These are phyloP conservation scores for Stephania japonica DNA, from an alignment of 164 flowering plant genomes.

Conservation along the genomic window DNA sequence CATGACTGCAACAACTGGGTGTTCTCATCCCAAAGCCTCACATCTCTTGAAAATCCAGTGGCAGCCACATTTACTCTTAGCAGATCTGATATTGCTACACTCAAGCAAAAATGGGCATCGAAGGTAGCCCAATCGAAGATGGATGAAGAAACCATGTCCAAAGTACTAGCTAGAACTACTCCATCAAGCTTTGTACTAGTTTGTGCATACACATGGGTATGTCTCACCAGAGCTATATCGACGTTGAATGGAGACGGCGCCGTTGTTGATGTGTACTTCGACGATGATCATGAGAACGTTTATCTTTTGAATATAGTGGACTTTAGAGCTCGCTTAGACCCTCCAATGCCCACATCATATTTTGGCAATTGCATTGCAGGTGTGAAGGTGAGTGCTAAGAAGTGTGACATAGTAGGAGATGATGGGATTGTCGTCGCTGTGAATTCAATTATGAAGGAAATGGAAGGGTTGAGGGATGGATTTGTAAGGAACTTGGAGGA, in stretches of 20 bases:
- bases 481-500: not conserved
- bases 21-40: no score
- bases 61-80: no score
- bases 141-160: no score
- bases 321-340: conserved; percentile 20
- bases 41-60: no score
- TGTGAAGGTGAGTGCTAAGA: not conserved
- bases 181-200: conserved; percentile 24
- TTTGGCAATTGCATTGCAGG: not conserved
- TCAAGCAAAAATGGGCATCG: no score
- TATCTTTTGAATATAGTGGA: conserved; percentile 19
- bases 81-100: no score
- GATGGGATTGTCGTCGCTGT: conserved; percentile 4
- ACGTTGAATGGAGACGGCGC: not conserved
- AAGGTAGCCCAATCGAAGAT: no score
- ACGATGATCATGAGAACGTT: not conserved
- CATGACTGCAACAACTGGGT: no score
- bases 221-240: conserved; percentile 15
- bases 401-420: conserved; percentile 7
- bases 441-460: not conserved
- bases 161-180: no score
- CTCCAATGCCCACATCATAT: conserved; percentile 6
- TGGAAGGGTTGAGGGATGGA: not conserved
- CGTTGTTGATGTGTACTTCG: not conserved
- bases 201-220: conserved; percentile 24